Conservation (phyloP, 2,329 filamentous ascomycete species). For the Neonectria coccinea region DNA sequence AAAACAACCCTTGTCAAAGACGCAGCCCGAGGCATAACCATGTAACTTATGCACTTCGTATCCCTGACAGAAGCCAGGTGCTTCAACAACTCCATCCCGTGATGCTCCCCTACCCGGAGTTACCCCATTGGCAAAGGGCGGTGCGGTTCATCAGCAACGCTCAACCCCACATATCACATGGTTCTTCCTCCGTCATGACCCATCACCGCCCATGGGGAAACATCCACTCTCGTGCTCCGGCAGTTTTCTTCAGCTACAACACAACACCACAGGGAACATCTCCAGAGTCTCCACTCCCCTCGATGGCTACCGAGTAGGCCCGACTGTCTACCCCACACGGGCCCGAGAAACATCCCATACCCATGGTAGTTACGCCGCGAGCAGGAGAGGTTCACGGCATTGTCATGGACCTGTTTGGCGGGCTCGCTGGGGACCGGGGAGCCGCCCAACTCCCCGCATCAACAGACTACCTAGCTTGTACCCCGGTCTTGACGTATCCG, state of each 20-base stretch:
- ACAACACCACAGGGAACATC: neutral
- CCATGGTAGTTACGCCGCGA: neutral
- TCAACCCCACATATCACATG: constrained; percentile 15
- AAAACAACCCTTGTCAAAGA: neutral
- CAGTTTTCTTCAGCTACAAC: neutral
- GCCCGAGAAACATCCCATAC: constrained; percentile 13
- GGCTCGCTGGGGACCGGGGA: too few relatives aligned
- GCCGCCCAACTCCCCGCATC: constrained; percentile 1
- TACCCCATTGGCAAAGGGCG: constrained; percentile 2
- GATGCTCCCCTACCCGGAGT: constrained; percentile 6
- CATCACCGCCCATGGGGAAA: constrained; percentile 3
- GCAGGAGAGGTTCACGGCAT: neutral
- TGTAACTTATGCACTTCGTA: too few relatives aligned
- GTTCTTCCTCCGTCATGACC: constrained; percentile 11
- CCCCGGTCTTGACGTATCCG: neutral
- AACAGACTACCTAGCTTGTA: too few relatives aligned
- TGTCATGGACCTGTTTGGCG: neutral
- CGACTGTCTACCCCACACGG: constrained; percentile 18
- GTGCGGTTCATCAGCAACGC: constrained; percentile 5
- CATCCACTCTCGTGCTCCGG: neutral
- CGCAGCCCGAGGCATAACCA: neutral
- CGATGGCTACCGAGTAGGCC: constrained; percentile 6
- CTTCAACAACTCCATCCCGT: neutral
- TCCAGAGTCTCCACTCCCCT: constrained; percentile 12
- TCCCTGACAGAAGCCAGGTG: neutral